Conservation (phyloP, 805 yeast species). For the Huiozyma naganishii region DNA sequence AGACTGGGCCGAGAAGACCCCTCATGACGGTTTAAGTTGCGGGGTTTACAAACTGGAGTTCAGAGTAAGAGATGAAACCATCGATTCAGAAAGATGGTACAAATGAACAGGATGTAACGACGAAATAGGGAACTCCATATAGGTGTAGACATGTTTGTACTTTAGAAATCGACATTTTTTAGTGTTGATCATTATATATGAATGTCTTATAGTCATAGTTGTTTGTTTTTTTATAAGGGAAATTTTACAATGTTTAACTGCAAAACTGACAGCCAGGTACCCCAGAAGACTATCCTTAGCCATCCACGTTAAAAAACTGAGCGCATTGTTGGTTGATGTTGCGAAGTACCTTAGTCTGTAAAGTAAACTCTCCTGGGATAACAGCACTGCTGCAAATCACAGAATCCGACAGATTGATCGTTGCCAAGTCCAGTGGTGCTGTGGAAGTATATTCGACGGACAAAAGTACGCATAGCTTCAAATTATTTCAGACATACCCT, state of each 20-base stretch:
- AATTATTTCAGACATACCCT: slow-evolving; percentile 21
- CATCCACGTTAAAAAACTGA: no score
- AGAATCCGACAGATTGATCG: slow-evolving; percentile 18
- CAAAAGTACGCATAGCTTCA: slow-evolving; percentile 12
- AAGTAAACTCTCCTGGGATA: slow-evolving; percentile 14
- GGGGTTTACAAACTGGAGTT: slow-evolving; percentile 39
- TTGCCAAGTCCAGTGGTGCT: slow-evolving; percentile 20
- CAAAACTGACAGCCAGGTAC: no score
- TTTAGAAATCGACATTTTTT: not conserved
- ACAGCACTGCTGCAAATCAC: slow-evolving; percentile 17
- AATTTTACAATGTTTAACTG: not conserved
- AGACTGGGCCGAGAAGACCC: slow-evolving; percentile 43
- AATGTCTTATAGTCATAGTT: not conserved
- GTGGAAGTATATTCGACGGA: slow-evolving; percentile 19
- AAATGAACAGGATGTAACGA: not conserved
- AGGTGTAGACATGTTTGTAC: not conserved
- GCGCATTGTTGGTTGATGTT: not conserved
- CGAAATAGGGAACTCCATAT: not conserved
- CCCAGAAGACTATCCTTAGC: no score
- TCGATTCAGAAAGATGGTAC: not conserved
- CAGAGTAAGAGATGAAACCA: slow-evolving; percentile 8
- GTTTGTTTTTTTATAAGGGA: not conserved
- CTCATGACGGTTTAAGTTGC: slow-evolving; percentile 73
- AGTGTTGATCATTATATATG: not conserved
- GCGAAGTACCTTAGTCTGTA: slow-evolving; percentile 10